Percentiles rank a stretch among this genome's conserved stretches.
These are phyloP conservation scores for Silene conica DNA, from an alignment of 148 eudicot species.

Conservation along the genomic window DNA sequence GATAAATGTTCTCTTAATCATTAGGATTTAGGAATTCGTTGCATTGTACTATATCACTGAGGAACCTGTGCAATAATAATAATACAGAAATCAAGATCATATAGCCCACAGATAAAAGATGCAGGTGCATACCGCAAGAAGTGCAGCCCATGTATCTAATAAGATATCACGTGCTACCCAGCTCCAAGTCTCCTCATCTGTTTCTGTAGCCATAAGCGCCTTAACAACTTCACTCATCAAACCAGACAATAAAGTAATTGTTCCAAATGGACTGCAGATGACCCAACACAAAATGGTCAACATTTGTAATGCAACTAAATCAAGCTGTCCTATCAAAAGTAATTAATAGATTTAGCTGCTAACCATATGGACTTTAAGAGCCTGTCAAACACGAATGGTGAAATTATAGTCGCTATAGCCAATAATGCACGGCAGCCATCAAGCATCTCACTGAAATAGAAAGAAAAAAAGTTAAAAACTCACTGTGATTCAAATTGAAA, in stretches of 20 bases:
- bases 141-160: conserved; percentile 90
- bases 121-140: conserved; percentile 57
- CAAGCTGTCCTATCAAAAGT: neutral
- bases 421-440: conserved; percentile 97
- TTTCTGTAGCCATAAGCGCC: conserved; percentile 51
- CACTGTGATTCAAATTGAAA: neutral
- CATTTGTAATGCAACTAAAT: conserved; percentile 9
- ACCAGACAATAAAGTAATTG: conserved; percentile 67
- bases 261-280: conserved; percentile 82
- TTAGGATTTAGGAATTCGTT: too few species aligned
- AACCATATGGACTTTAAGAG: conserved; percentile 81
- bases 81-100: neutral
- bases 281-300: conserved; percentile 17
- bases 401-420: conserved; percentile 72
- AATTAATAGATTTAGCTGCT: conserved; percentile 20
- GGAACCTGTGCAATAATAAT: neutral
- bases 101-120: neutral
- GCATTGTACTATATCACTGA: neutral
- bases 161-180: conserved; percentile 95
- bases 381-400: conserved; percentile 64
- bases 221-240: conserved; percentile 84
- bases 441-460: conserved; percentile 78
- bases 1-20: neutral
- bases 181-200: conserved; percentile 97
- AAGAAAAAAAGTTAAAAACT: neutral